Conservation (phyloP, 176 grass and related monocot genomes). For the Elaeis guineensis region DNA sequence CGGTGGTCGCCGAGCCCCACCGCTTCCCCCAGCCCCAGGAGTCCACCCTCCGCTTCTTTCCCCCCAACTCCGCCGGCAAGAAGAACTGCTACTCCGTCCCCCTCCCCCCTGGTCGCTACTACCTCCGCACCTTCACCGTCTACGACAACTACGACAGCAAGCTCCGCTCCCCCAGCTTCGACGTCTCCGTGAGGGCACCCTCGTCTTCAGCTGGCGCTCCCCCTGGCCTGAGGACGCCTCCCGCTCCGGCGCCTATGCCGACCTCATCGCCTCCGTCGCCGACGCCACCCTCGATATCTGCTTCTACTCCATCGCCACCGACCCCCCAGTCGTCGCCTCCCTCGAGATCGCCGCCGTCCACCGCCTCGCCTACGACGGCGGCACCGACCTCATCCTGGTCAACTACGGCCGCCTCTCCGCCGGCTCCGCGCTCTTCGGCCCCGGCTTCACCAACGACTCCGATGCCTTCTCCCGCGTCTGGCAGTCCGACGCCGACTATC, state of each 20-base stretch:
- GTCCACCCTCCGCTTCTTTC: constrained; percentile 91
- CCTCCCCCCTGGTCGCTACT: constrained; percentile 67
- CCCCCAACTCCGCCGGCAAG: constrained; percentile 70
- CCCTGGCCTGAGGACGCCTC: constrained; percentile 81
- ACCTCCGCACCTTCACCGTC: constrained; percentile 87
- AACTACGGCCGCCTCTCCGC: constrained; percentile 88
- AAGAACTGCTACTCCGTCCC: constrained; percentile 88
- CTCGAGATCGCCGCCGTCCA: constrained; percentile 72
- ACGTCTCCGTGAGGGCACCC: constrained; percentile 89
- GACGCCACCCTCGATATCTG: constrained; percentile 56
- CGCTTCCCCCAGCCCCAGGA: constrained; percentile 80
- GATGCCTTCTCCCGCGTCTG: constrained; percentile 83
- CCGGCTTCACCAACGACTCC: constrained; percentile 67
- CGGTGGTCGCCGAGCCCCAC: constrained; percentile 88
- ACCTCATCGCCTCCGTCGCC: constrained; percentile 69
- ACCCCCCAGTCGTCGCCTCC: constrained; percentile 75
- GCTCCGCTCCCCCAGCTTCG: constrained; percentile 69
- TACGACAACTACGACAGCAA: constrained; percentile 99
- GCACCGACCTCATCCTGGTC: constrained; percentile 59
- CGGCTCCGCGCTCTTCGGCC: constrained; percentile 60
- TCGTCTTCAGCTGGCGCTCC: constrained; percentile 79
- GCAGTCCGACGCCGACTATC: constrained; percentile 70
- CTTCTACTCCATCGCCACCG: constrained; percentile 96
- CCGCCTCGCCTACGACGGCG: constrained; percentile 69
- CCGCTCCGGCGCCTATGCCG: constrained; percentile 89